Evolutionary conservation across 2,329 filamentous ascomycete genomes (phyloP).

Genomic region (Teratosphaeriaceae sp.): DNA sequence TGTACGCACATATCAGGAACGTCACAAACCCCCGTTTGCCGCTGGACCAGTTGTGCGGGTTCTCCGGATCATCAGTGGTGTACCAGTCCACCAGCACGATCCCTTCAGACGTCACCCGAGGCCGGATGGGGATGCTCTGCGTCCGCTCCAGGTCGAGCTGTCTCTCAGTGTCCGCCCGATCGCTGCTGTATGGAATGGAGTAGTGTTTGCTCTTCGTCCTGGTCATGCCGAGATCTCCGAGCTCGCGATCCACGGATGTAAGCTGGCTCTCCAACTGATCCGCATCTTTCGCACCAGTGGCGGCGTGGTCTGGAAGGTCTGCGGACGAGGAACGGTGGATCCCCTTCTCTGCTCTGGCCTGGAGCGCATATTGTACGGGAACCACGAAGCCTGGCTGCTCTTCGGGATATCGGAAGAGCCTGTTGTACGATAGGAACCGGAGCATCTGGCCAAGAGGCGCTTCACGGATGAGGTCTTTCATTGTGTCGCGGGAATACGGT

Average conservation of each 20-base stretch:
- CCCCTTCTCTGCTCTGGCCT: neutral
- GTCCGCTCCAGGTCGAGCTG: constrained; percentile 28
- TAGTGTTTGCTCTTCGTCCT: constrained; percentile 5
- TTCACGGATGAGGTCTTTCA: constrained; percentile 10
- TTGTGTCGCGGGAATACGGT: neutral
- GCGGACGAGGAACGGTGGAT: neutral
- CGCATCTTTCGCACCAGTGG: neutral
- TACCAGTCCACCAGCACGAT: constrained; percentile 46
- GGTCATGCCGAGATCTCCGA: neutral
- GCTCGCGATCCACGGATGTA: neutral
- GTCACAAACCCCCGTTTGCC: constrained; percentile 29
- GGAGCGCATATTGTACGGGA: constrained; percentile 37
- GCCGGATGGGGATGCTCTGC: constrained; percentile 37
- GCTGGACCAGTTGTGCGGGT: constrained; percentile 27
- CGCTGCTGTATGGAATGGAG: constrained; percentile 34
- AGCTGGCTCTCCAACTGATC: too few species aligned
- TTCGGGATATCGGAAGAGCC: constrained; percentile 53
- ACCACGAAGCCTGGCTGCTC: constrained; percentile 50
- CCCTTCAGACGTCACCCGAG: constrained; percentile 45
- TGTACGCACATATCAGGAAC: constrained; percentile 43
- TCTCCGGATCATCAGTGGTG: constrained; percentile 26
- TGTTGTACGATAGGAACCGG: constrained; percentile 48
- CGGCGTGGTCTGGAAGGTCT: neutral
- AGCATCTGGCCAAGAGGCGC: constrained; percentile 49
- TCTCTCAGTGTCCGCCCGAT: constrained; percentile 31